Percentiles rank a stretch among this genome's conserved stretches.
Evolutionary conservation across 129 eudicot genomes (phyloP).

Genomic region (Flaveria trinervia): DNA sequence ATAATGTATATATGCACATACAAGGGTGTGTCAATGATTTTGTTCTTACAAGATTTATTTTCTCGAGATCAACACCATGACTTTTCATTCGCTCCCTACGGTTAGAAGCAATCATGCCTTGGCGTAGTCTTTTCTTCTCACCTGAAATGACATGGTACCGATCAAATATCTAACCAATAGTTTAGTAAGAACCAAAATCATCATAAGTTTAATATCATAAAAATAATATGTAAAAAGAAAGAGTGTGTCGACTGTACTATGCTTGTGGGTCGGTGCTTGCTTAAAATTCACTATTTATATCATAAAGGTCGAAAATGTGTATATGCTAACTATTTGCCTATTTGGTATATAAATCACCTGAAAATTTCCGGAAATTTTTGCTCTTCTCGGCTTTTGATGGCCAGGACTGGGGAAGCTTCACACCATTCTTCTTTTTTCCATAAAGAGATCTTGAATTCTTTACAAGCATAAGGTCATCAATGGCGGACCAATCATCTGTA

Average conservation of each 20-base stretch:
- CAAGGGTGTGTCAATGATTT: neutral
- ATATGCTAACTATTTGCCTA: neutral
- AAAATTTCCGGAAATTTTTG: conserved; percentile 52
- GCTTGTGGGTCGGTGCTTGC: conserved; percentile 5
- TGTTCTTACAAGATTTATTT: conserved; percentile 71
- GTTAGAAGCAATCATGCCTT: conserved; percentile 70
- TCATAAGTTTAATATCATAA: neutral
- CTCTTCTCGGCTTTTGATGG: conserved; percentile 70
- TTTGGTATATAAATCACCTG: conserved; percentile 49
- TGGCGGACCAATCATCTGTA: conserved; percentile 39
- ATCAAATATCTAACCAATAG: neutral
- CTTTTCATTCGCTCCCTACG: conserved; percentile 79
- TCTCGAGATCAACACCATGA: conserved; percentile 86
- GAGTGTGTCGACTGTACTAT: neutral
- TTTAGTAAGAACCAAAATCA: conserved; percentile 5
- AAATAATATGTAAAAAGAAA: neutral
- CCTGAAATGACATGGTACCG: conserved; percentile 47
- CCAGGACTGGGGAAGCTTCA: conserved; percentile 72
- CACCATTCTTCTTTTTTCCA: conserved; percentile 69
- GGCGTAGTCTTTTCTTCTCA: conserved; percentile 84
- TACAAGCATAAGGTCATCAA: conserved; percentile 64
- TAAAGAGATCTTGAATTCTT: conserved; percentile 73
- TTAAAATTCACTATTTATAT: neutral
- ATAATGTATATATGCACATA: neutral
- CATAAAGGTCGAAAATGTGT: neutral